Percentiles rank a stretch among this genome's conserved stretches.
Conservation (phyloP, 176 grass and related monocot species). For the Zoysia japonica region DNA sequence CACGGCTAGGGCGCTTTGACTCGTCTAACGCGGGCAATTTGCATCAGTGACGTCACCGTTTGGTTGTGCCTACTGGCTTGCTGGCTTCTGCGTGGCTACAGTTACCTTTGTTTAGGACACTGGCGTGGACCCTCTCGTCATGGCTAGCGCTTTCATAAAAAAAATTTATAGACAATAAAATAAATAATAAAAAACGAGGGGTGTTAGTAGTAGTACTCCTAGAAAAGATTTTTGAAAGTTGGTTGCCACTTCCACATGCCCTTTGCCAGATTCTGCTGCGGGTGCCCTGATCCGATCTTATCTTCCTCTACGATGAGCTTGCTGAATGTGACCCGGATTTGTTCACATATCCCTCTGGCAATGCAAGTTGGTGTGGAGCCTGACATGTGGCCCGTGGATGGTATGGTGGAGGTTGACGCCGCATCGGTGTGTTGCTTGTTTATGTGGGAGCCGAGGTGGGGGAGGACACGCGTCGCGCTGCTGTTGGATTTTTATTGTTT, state of each 20-base stretch:
- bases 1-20: conserved; percentile 45
- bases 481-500: not conserved
- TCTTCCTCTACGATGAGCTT: not conserved
- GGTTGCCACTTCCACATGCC: conserved; percentile 55
- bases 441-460: not conserved
- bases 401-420: not conserved
- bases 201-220: not conserved
- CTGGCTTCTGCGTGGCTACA: not conserved
- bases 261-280: conserved; percentile 49
- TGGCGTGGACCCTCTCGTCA: conserved; percentile 17
- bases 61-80: not conserved
- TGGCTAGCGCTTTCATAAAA: not conserved
- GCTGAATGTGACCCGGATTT: conserved; percentile 27
- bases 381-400: conserved; percentile 18
- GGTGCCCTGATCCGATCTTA: conserved; percentile 53
- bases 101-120: conserved; percentile 30
- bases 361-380: conserved; percentile 10
- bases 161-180: too few species aligned
- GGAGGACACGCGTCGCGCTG: too few species aligned
- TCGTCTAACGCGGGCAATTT: conserved; percentile 18
- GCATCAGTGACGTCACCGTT: conserved; percentile 36
- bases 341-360: conserved; percentile 24
- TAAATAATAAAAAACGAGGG: not conserved
- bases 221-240: conserved; percentile 22
- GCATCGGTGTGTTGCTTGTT: conserved; percentile 7